These are phyloP conservation scores for Phytophthora cactorum DNA, from an alignment of 352 stramenopile species.

Conservation along the genomic window DNA sequence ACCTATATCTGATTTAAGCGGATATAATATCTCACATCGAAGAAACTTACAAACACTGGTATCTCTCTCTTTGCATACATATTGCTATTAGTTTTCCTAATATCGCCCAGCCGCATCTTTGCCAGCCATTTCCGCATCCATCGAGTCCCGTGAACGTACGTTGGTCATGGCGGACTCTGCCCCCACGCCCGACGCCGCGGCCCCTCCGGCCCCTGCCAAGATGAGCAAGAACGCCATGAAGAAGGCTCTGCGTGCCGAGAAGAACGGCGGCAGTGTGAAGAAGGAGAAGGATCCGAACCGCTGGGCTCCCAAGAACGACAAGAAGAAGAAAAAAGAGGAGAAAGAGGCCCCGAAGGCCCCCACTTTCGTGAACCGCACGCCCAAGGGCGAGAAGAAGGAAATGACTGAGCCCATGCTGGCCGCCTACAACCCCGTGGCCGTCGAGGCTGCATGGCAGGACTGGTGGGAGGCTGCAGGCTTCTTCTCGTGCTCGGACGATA, in stretches of 20 bases:
- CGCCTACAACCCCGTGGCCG: constrained; percentile 96
- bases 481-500: constrained; percentile 94
- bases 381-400: constrained; percentile 96
- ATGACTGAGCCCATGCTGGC: constrained; percentile 90
- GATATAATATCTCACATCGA: neutral
- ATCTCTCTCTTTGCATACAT: neutral
- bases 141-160: neutral
- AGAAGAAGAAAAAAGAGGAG: constrained; percentile 86
- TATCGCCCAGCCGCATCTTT: constrained; percentile 2
- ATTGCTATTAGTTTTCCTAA: neutral
- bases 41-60: neutral
- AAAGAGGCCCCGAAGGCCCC: constrained; percentile 37
- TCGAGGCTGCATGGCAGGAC: constrained; percentile 98
- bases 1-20: constrained; percentile 1
- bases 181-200: constrained; percentile 7
- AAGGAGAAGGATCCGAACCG: constrained; percentile 96
- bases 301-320: constrained; percentile 87
- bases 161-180: constrained; percentile 22
- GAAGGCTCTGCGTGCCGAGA: constrained; percentile 91
- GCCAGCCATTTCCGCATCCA: constrained; percentile 31
- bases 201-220: constrained; percentile 51
- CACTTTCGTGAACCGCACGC: constrained; percentile 93
- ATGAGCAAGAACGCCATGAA: constrained; percentile 97
- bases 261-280: constrained; percentile 73
- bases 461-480: constrained; percentile 98